Percentiles rank a stretch among this genome's conserved stretches.
These are phyloP conservation scores for Suaeda aralocaspica DNA, from an alignment of 148 eudicot species.

Conservation along the genomic window DNA sequence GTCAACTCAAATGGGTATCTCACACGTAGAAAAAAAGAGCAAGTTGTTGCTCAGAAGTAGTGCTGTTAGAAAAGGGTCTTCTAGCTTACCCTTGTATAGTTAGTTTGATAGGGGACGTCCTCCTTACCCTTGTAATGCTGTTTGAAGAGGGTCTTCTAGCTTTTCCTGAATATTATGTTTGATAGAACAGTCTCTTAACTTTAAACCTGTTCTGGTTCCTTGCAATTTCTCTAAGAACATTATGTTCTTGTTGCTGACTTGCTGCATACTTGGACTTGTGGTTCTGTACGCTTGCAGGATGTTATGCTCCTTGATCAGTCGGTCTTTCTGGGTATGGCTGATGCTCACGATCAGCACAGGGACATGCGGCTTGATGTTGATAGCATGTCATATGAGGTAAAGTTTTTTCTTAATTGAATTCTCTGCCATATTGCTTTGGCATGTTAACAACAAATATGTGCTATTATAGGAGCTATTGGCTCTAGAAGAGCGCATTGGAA, in stretches of 20 bases:
- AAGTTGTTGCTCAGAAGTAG: too few relatives aligned
- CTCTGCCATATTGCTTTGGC: background rate
- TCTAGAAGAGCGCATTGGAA: constrained; percentile 85
- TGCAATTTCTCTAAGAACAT: too few relatives aligned
- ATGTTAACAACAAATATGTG: background rate
- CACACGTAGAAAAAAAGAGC: too few relatives aligned
- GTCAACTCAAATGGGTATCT: too few relatives aligned
- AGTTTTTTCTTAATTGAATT: background rate
- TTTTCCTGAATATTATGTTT: too few relatives aligned
- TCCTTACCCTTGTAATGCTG: too few relatives aligned
- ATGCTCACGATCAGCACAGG: constrained; percentile 80
- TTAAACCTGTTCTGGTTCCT: too few relatives aligned
- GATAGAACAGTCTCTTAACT: too few relatives aligned
- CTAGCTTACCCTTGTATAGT: too few relatives aligned
- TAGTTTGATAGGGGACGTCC: too few relatives aligned
- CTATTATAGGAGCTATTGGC: constrained; percentile 72
- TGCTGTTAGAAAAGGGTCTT: too few relatives aligned
- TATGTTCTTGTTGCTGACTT: background rate
- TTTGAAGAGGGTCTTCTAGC: too few relatives aligned
- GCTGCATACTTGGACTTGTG: constrained; percentile 7
- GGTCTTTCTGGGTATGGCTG: constrained; percentile 66
- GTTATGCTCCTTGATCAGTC: constrained; percentile 87
- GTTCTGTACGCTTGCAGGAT: constrained; percentile 42
- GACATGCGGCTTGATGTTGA: constrained; percentile 97
- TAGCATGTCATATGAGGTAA: constrained; percentile 98